These are phyloP conservation scores for Ophiostoma populinum DNA, from an alignment of 2,329 filamentous ascomycete species.

Conservation along the genomic window DNA sequence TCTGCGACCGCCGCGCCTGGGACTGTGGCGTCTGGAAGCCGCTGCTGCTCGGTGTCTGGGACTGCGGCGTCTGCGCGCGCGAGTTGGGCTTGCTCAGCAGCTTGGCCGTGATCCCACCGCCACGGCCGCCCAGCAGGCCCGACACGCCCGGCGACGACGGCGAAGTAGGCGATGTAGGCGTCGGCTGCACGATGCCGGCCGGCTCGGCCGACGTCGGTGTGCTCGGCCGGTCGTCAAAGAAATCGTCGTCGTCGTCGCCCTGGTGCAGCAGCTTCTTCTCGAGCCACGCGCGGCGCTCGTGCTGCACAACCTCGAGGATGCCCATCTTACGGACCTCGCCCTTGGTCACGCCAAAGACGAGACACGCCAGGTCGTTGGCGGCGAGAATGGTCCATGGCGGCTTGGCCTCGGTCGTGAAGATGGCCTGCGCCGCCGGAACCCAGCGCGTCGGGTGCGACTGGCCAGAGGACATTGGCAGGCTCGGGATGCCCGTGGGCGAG, in stretches of 20 bases:
- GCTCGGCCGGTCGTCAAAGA: conserved; percentile 18
- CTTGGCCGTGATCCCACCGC: conserved; percentile 69
- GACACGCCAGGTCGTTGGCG: conserved; percentile 87
- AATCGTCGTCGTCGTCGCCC: conserved; percentile 28
- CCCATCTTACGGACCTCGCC: conserved; percentile 88
- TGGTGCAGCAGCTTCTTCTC: conserved; percentile 63
- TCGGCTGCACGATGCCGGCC: conserved; percentile 21
- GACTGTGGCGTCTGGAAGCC: conserved; percentile 18
- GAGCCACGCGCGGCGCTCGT: conserved; percentile 77
- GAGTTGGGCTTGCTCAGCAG: conserved; percentile 68
- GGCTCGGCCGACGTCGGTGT: conserved; percentile 20
- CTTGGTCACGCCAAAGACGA: conserved; percentile 98
- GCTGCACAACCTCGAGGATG: conserved; percentile 84
- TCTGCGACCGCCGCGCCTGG: conserved; percentile 40
- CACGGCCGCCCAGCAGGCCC: conserved; percentile 47
- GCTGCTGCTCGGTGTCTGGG: too few species aligned
- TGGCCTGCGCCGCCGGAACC: conserved; percentile 82
- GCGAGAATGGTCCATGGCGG: conserved; percentile 91
- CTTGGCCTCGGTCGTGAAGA: conserved; percentile 87
- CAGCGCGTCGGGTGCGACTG: conserved; percentile 84
- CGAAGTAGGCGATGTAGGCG: conserved; percentile 16
- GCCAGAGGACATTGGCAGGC: conserved; percentile 38
- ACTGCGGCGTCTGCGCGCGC: conserved; percentile 22
- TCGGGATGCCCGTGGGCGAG: conserved; percentile 25
- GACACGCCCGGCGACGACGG: too few species aligned